Conservation (phyloP, 306 rosid species). For the Crataegus laevigata region DNA sequence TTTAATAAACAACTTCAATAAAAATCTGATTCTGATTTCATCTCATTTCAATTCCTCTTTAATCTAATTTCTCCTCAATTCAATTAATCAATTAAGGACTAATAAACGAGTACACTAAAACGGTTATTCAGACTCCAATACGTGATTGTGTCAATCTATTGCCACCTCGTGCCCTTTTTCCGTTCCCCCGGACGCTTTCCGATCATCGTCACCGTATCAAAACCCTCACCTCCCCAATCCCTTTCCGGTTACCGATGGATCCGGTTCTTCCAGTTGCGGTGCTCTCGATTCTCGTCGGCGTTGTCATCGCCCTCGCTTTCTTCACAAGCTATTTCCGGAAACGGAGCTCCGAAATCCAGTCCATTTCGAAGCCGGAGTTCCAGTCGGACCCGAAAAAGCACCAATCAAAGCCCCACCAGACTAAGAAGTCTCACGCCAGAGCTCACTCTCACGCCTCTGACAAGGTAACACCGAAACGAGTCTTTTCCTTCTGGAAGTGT, state of each 20-base stretch:
- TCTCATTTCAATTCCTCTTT: no score
- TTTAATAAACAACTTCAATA: no score
- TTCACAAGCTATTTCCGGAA: conserved; percentile 55
- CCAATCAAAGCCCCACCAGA: conserved; percentile 36
- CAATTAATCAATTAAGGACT: no score
- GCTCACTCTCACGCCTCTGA: conserved; percentile 64
- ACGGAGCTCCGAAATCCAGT: conserved; percentile 69
- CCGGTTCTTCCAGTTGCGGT: conserved; percentile 37
- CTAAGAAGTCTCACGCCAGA: conserved; percentile 55
- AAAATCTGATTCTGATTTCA: no score
- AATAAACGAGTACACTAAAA: no score
- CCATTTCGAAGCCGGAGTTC: conserved; percentile 54
- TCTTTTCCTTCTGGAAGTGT: neutral
- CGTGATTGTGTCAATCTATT: neutral
- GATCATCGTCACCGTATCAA: neutral
- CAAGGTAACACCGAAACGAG: conserved; percentile 35
- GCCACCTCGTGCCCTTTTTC: neutral
- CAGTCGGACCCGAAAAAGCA: conserved; percentile 42
- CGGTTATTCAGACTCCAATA: no score
- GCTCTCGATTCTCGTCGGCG: conserved; percentile 61
- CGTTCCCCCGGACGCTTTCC: neutral
- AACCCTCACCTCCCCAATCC: neutral
- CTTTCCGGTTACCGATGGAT: conserved; percentile 44
- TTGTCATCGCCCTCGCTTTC: conserved; percentile 54
- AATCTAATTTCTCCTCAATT: no score